Conservation (phyloP, 2,329 filamentous ascomycete species). For the Tolypocladium album region DNA sequence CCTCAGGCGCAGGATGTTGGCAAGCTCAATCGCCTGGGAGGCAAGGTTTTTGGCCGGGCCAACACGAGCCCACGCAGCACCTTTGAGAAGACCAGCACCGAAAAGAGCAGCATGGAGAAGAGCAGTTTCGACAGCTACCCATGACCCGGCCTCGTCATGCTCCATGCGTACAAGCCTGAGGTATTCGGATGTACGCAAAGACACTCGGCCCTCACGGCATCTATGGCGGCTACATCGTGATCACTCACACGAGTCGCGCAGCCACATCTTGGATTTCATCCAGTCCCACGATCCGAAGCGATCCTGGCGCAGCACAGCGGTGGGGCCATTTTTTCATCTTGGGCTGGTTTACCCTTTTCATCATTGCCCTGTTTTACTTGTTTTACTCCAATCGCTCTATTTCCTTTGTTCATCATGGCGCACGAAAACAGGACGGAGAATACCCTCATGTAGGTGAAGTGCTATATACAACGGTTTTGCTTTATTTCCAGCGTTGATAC, state of each 20-base stretch:
- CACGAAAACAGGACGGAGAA: conserved; percentile 4
- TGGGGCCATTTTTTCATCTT: background rate
- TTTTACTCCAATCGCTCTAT: background rate
- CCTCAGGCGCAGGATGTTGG: conserved; percentile 28
- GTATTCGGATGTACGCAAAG: background rate
- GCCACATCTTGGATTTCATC: background rate
- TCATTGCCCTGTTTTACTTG: conserved; percentile 3
- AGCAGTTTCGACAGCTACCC: conserved; percentile 30
- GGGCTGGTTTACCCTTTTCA: background rate
- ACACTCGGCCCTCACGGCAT: background rate
- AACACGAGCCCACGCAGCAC: conserved; percentile 41
- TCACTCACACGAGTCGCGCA: background rate
- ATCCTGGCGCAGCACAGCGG: background rate
- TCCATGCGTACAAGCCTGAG: background rate
- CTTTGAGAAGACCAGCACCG: conserved; percentile 40
- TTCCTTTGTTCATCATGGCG: conserved; percentile 1
- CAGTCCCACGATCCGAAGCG: background rate
- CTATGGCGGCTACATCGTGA: background rate
- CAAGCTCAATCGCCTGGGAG: conserved; percentile 45
- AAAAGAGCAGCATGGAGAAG: conserved; percentile 36
- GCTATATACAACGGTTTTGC: background rate
- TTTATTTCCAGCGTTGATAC: background rate
- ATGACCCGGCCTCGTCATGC: conserved; percentile 3
- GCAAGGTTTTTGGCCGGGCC: conserved; percentile 46
- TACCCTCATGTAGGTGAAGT: background rate